Base-by-base conservation (phyloP, 768 basidiomycete species). In the Podaxis sp. region DNA sequence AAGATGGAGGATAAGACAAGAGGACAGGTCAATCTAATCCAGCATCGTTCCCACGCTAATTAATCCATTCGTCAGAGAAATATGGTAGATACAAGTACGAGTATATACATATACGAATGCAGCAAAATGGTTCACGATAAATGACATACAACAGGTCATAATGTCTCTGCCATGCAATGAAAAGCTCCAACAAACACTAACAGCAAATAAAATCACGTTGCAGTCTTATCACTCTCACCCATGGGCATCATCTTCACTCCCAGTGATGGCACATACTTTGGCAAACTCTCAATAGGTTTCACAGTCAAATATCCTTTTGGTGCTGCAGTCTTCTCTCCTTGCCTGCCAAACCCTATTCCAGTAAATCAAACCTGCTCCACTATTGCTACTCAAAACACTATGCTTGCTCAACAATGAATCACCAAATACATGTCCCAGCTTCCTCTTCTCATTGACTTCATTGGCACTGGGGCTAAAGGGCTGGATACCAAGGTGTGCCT, bases 261-360 rank as follows among this genome's bases (percentile, higher is more conserved):
- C 17, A 26, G 20, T 3, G 49, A 38, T 5, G 69, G 38, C 24
- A 53, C 62, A 57, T 71, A 70, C 20, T 67, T 64, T 12, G 65
- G 73, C 22, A 74, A 69, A 13, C 68, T 68, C 64, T 76, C 75
- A 50, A 72, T 66, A 12, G 75, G 75, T 56, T 71, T 74, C 46
- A 67, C 60, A 56, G 74, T 63, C 41, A 66, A 72, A 73, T 64
- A 72, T 74, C 91, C 91, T 69, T 82, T 84, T 55, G 89, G 76
- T 3, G 81, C 88, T 4, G 91, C 91, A 44, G 81, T 81, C 76
- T 89, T 93, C 80, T 93, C 90, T 22, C 84, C 92, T 70, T 92
- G 90, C 56, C 85, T 80, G 17, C 93, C 93, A 67, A 95, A 95
- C 1, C 93, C 93, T 54, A 62, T 62, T 8, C 61, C 61, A 13